Evolutionary conservation across 2,329 filamentous ascomycete species (phyloP).

Genomic region (Neonectria neomacrospora): DNA sequence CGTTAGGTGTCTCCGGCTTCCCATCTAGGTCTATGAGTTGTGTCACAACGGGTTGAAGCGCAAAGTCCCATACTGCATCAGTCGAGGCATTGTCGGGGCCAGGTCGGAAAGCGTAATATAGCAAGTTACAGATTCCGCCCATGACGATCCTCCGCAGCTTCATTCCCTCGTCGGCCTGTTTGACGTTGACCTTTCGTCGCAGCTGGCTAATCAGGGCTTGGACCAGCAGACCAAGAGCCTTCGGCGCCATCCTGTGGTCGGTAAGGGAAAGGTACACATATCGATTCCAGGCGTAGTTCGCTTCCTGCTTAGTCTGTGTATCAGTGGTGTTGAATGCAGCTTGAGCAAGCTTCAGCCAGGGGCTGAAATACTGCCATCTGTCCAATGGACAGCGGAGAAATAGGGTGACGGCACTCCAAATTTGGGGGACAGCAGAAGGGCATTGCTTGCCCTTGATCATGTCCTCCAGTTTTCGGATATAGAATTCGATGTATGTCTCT

Average conservation of each 20-base stretch:
- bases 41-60: slow-evolving; percentile 72
- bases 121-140: slow-evolving; percentile 80
- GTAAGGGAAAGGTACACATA: slow-evolving; percentile 80
- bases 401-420: slow-evolving; percentile 87
- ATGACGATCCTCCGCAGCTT: slow-evolving; percentile 66
- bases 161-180: slow-evolving; percentile 62
- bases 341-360: slow-evolving; percentile 84
- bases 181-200: slow-evolving; percentile 69
- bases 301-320: slow-evolving; percentile 74
- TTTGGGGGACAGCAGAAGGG: slow-evolving; percentile 76
- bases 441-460: slow-evolving; percentile 72
- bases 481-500: slow-evolving; percentile 75
- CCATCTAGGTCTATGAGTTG: slow-evolving; percentile 60
- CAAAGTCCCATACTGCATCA: slow-evolving; percentile 82
- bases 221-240: slow-evolving; percentile 59
- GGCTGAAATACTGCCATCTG: slow-evolving; percentile 78
- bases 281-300: slow-evolving; percentile 87
- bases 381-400: slow-evolving; percentile 75
- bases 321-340: slow-evolving; percentile 86
- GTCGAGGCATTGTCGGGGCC: slow-evolving; percentile 71
- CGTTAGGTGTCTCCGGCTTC: slow-evolving; percentile 55
- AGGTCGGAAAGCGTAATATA: slow-evolving; percentile 86
- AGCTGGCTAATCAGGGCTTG: slow-evolving; percentile 77
- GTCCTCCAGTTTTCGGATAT: slow-evolving; percentile 72
- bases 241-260: slow-evolving; percentile 65